Evolutionary conservation across 495 filamentous ascomycete species (phyloP).

Genomic region (Entonaema liquescens): DNA sequence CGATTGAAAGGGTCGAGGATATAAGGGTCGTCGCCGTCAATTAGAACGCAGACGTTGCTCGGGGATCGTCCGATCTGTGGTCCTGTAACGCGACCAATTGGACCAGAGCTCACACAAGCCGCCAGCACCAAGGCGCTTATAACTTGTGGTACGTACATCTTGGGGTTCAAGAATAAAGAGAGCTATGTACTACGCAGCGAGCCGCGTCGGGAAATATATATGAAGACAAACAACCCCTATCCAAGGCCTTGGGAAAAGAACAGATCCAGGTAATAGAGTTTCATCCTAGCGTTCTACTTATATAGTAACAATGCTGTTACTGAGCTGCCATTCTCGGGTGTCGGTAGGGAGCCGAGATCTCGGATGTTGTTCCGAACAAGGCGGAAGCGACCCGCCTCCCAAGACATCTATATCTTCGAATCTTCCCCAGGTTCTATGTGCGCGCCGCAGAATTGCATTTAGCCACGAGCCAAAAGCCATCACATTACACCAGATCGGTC

Average conservation of each 20-base stretch:
- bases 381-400: too few relatives aligned
- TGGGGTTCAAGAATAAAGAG: background rate
- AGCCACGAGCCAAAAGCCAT: background rate
- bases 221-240: background rate
- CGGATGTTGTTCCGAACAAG: background rate
- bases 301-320: background rate
- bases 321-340: background rate
- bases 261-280: background rate
- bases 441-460: constrained; percentile 12
- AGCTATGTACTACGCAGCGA: background rate
- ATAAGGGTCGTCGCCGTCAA: constrained; percentile 27
- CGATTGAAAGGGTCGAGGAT: constrained; percentile 33
- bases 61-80: background rate
- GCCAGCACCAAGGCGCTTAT: constrained; percentile 23
- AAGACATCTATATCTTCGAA: background rate
- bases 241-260: background rate
- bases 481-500: background rate
- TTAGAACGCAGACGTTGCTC: constrained; percentile 23
- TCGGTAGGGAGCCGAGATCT: background rate
- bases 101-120: constrained; percentile 8
- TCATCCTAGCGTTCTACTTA: background rate
- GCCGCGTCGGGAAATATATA: background rate
- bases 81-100: background rate
- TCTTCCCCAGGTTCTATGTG: background rate
- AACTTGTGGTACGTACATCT: constrained; percentile 18